phyloP scores from a whole-genome alignment of 2,329 filamentous ascomycete genomes.

The Cordyceps farinosa region DNA sequence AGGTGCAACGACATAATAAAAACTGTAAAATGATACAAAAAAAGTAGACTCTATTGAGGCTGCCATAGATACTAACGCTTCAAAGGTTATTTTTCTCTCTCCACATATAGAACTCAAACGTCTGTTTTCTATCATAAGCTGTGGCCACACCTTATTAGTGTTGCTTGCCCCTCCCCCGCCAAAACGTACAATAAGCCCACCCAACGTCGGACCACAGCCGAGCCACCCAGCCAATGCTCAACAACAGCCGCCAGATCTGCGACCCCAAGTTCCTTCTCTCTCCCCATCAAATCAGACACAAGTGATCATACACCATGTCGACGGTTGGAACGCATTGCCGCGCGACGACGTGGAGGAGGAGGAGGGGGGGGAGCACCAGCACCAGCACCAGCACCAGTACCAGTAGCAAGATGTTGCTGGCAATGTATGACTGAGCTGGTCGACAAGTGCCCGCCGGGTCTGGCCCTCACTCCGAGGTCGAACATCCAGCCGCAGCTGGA shows the following conservation, averaged over 20 bases:
- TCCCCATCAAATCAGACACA: conserved; percentile 35
- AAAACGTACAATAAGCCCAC: not conserved
- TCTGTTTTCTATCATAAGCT: too few relatives aligned
- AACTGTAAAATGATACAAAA: not conserved
- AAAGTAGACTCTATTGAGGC: too few relatives aligned
- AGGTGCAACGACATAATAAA: not conserved
- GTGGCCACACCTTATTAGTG: not conserved
- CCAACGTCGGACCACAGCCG: not conserved
- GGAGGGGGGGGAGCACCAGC: conserved; percentile 26
- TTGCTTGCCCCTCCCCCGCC: not conserved
- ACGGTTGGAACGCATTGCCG: conserved; percentile 78
- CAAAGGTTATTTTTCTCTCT: too few relatives aligned
- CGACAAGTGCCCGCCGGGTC: conserved; percentile 84
- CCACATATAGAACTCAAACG: too few relatives aligned
- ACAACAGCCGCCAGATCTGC: conserved; percentile 24
- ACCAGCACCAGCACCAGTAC: too few relatives aligned
- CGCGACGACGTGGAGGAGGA: conserved; percentile 69
- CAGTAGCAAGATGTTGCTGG: too few relatives aligned
- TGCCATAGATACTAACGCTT: too few relatives aligned
- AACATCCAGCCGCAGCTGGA: conserved; percentile 68
- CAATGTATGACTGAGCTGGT: conserved; percentile 38
- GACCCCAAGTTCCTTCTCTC: conserved; percentile 80
- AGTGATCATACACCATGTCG: conserved; percentile 54
- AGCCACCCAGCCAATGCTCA: not conserved
- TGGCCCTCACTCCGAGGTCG: conserved; percentile 73